Conservation (phyloP, 2,329 filamentous ascomycete species). For the Pseudogymnoascus sp. region DNA sequence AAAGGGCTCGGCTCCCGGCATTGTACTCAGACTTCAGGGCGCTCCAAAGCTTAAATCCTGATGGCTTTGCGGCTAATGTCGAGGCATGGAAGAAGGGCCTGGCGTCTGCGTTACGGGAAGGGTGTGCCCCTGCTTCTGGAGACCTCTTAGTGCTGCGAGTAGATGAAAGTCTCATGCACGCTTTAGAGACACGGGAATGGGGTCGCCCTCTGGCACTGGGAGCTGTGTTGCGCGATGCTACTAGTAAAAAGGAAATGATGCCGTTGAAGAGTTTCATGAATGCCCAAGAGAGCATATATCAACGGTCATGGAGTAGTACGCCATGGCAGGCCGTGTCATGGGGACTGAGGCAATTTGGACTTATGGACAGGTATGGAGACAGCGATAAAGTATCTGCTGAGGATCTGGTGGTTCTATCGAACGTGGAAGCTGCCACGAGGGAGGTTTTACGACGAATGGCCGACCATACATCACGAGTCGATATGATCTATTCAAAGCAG, state of each 20-base stretch:
- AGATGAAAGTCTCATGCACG: slow-evolving; percentile 58
- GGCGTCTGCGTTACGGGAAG: slow-evolving; percentile 58
- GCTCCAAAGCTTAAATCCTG: slow-evolving; percentile 70
- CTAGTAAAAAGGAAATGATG: slow-evolving; percentile 62
- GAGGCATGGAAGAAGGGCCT: slow-evolving; percentile 72
- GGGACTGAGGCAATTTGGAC: slow-evolving; percentile 64
- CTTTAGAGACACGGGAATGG: slow-evolving; percentile 68
- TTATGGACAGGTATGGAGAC: slow-evolving; percentile 41
- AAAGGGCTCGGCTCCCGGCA: slow-evolving; percentile 68
- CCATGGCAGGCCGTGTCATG: slow-evolving; percentile 68
- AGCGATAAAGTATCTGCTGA: slow-evolving; percentile 53
- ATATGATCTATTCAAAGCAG: slow-evolving; percentile 59
- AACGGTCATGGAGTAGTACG: slow-evolving; percentile 52
- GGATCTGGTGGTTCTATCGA: slow-evolving; percentile 58
- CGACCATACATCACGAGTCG: slow-evolving; percentile 45
- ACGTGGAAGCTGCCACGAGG: slow-evolving; percentile 53
- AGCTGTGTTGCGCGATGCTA: slow-evolving; percentile 67
- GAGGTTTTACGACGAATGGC: slow-evolving; percentile 41
- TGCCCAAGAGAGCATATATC: slow-evolving; percentile 64
- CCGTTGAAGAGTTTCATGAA: slow-evolving; percentile 61
- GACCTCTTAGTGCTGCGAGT: slow-evolving; percentile 47
- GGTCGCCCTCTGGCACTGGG: slow-evolving; percentile 76
- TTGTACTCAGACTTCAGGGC: slow-evolving; percentile 81
- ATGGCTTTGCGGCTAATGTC: slow-evolving; percentile 76
- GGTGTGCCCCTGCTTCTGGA: slow-evolving; percentile 38